Conservation (phyloP, 2,329 filamentous ascomycete genomes). For the Claviceps pazoutovae region DNA sequence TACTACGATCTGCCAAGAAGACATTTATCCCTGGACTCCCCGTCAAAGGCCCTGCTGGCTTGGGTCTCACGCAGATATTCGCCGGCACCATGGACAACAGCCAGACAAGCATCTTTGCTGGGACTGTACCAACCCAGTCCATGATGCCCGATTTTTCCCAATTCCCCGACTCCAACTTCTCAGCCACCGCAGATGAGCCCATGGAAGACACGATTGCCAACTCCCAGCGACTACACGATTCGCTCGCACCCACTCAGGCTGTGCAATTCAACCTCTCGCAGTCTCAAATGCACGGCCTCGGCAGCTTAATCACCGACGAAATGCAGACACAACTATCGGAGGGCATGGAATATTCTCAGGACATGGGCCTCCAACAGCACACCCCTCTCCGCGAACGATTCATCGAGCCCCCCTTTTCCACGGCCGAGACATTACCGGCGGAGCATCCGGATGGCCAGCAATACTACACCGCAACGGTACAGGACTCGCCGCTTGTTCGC, state of each 20-base stretch:
- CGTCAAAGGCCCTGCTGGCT: slow-evolving; percentile 42
- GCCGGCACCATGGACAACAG: slow-evolving; percentile 65
- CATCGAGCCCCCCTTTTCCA: slow-evolving; percentile 49
- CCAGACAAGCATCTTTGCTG: slow-evolving; percentile 21
- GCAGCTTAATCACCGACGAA: slow-evolving; percentile 36
- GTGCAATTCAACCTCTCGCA: slow-evolving; percentile 46
- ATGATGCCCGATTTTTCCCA: slow-evolving; percentile 43
- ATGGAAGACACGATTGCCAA: slow-evolving; percentile 38
- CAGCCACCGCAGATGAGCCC: slow-evolving; percentile 41
- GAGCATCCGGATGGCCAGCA: slow-evolving; percentile 18
- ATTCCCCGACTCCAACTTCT: slow-evolving; percentile 46
- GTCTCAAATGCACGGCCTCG: slow-evolving; percentile 44
- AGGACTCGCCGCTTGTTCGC: slow-evolving; percentile 53
- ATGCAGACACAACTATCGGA: slow-evolving; percentile 50
- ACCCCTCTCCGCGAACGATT: slow-evolving; percentile 60
- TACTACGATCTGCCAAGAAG: slow-evolving; percentile 55
- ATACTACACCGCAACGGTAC: slow-evolving; percentile 21
- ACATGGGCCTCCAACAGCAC: slow-evolving; percentile 59
- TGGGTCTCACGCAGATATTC: slow-evolving; percentile 82
- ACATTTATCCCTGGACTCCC: slow-evolving; percentile 56
- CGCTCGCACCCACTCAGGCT: slow-evolving; percentile 25
- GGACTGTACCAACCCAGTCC: slow-evolving; percentile 25
- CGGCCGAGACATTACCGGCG: slow-evolving; percentile 51
- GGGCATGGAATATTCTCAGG: slow-evolving; percentile 65
- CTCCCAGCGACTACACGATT: slow-evolving; percentile 22